Evolutionary conservation across 2,329 filamentous ascomycete genomes (phyloP), one percentile per base, ranked within the genome.

Genomic region (Colletotrichum scovillei): DNA sequence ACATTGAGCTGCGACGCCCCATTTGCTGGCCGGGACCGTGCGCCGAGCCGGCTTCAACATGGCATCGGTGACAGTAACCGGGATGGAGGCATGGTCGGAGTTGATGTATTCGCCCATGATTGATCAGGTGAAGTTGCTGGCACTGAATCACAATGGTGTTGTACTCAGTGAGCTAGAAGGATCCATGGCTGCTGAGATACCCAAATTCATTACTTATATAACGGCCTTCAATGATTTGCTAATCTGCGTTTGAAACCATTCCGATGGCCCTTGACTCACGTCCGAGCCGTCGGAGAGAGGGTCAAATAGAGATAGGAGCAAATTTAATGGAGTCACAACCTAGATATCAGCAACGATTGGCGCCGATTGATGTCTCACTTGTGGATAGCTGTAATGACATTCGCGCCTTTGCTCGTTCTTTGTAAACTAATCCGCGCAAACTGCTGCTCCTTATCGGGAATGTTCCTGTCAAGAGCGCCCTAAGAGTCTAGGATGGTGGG

Each of bases 341-440:
- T 8, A 49, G 19, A n/a, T 49, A 8, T 49, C 16, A 49, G 42
- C 42, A n/a, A 22, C 16, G 42, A 49, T 49, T 49, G 19, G 19
- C 42, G n/a, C 19, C 42, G 19, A n/a, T 49, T 49, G 42, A n/a
- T 49, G 42, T 49, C 42, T 49, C 42, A 49, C 16, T 49, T n/a
- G 42, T 49, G 42, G 42, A 49, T 49, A 49, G 42, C 42, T 22
- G 19, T n/a, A 22, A 49, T 49, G 42, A 49, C 42, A 49, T 49
- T 49, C 19, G 42, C 42, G 42, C 42, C 42, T 49, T 49, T 49
- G 8, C 38, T 63, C 38, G 78, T 52, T 73, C 78, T 78, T 1
- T 79, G 80, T 76, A 73, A 22, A 49, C 42, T 49, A 49, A 49
- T 22, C 42, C 5, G 42, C 19, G 42, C 42, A 22, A 19, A 7